Evolutionary conservation across 371 early-diverging fungal species (phyloP).

Genomic region (Lichtheimia corymbifera): DNA sequence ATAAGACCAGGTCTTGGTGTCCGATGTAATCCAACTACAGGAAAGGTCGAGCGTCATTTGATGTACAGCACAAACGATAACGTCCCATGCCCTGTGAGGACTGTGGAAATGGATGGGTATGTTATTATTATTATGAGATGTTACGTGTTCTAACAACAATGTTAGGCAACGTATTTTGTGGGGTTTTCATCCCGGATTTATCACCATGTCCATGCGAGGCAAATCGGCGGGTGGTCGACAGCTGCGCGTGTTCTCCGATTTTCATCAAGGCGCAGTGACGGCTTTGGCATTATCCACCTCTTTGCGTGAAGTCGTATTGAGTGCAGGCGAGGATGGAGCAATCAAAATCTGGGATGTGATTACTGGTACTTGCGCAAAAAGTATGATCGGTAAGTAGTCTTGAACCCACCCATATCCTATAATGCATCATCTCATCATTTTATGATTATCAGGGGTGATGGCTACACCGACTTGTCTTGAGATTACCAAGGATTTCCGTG

Average conservation of each 20-base stretch:
- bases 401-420: background rate
- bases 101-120: conserved; percentile 36
- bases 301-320: conserved; percentile 29
- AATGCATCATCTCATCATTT: background rate
- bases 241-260: conserved; percentile 37
- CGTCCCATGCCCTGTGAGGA: conserved; percentile 26
- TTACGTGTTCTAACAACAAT: background rate
- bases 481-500: conserved; percentile 19
- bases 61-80: conserved; percentile 40
- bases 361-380: conserved; percentile 25
- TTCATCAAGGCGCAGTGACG: conserved; percentile 44
- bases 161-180: conserved; percentile 47
- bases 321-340: conserved; percentile 46
- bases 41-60: conserved; percentile 41
- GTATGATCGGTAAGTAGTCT: conserved; percentile 22
- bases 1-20: conserved; percentile 32
- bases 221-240: conserved; percentile 22
- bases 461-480: conserved; percentile 27
- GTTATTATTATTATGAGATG: background rate
- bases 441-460: conserved; percentile 11
- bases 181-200: conserved; percentile 41
- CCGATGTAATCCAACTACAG: conserved; percentile 44
- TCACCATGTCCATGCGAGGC: conserved; percentile 35
- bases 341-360: conserved; percentile 45
- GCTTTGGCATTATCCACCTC: conserved; percentile 28